Evolutionary conservation across 768 basidiomycete genomes (phyloP).

Genomic region (Mycena rosella): DNA sequence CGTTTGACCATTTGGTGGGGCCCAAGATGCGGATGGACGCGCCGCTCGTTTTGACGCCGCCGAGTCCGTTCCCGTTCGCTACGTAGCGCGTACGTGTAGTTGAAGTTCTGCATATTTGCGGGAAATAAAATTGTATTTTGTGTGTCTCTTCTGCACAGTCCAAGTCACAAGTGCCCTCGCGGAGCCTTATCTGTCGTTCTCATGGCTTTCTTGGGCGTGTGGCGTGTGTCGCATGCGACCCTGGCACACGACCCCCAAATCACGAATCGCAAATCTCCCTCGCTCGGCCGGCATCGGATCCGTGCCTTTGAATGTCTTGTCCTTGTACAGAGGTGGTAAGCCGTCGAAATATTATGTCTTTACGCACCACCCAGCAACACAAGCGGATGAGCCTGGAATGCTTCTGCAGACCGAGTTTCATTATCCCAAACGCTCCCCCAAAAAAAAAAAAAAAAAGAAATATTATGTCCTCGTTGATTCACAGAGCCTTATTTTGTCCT

Average conservation of each 20-base stretch:
- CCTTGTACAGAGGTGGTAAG: neutral
- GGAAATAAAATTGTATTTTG: neutral
- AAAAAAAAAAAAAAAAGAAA: too few relatives aligned
- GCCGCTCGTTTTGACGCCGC: constrained; percentile 25
- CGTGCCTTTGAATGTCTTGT: neutral
- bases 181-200: constrained; percentile 1
- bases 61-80: constrained; percentile 37
- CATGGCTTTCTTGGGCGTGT: too few relatives aligned
- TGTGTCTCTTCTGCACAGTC: neutral
- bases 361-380: too few relatives aligned
- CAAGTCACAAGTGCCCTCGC: neutral
- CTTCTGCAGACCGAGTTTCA: too few relatives aligned
- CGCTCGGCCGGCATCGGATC: constrained; percentile 4
- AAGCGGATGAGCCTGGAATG: too few relatives aligned
- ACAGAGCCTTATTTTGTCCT: too few relatives aligned
- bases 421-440: too few relatives aligned
- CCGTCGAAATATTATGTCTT: neutral
- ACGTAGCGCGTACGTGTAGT: constrained; percentile 42
- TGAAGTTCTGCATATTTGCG: constrained; percentile 2
- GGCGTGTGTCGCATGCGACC: neutral
- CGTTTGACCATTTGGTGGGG: constrained; percentile 39
- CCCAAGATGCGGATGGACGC: constrained; percentile 27
- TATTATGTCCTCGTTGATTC: neutral
- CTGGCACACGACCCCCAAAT: constrained; percentile 8
- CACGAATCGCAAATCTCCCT: constrained; percentile 10